Base-by-base conservation (phyloP, 768 basidiomycete species). In the Chlorophyllum brunneum region DNA sequence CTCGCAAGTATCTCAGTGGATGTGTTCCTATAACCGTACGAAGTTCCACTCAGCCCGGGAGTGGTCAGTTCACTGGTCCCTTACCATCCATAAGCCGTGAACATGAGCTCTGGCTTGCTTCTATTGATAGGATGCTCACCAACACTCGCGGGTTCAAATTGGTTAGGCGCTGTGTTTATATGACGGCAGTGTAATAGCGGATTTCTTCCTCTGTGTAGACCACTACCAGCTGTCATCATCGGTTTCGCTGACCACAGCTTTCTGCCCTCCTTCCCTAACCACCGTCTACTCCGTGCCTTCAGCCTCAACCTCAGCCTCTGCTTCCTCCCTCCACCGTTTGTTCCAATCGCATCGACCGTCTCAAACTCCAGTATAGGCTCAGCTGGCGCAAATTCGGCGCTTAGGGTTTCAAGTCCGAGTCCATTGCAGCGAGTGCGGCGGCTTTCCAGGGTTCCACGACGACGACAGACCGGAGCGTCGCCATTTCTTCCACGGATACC, bases 231-330 rank as follows among this genome's bases (percentile, higher is more conserved):
- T n/a, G n/a, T n/a, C n/a, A n/a, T n/a, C n/a, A n/a, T n/a, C n/a
- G n/a, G n/a, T n/a, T n/a, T n/a, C n/a, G n/a, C 16, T 30, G 1
- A 22, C 49, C 2, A 36, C 13, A 3, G 18, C 49, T n/a, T 33
- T 51, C 33, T 27, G 38, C 18, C 47, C 33, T 13, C 5, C 20
- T 2, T 31, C 48, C 31, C 16, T 39, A 51, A 30, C 46, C 56
- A 4, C 49, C 55, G 15, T 58, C 56, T 15, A 46, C 55, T 13
- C 58, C 58, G 42, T 51, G 49, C 23, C 49, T 13, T 51, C 46
- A 20, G 46, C 46, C 10, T 20, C 29, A 0, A 26, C 20, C 10
- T 26, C 29, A 0, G 31, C 20, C 10, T 26, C 40, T n/a, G n/a
- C n/a, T n/a, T n/a, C n/a, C n/a, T 7, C 9, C 49, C 4, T 41